Evolutionary conservation across 78 protist genomes (phyloP).

Genomic region (Dictyostelium intermedium): DNA sequence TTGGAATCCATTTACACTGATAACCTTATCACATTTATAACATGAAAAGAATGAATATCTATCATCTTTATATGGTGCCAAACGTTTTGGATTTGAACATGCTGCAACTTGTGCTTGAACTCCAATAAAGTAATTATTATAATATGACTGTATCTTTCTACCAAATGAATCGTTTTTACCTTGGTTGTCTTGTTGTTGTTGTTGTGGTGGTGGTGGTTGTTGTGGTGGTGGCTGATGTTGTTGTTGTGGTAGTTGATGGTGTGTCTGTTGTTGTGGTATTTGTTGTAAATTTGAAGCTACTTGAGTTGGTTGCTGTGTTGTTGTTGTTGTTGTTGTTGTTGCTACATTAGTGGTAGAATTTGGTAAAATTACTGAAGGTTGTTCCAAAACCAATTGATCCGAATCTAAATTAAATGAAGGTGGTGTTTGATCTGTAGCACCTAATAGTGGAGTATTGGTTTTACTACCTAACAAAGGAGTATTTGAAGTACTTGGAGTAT

Average conservation of each 20-base stretch:
- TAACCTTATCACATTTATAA: conserved; percentile 33
- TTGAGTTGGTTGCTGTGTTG: not conserved
- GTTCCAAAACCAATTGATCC: not conserved
- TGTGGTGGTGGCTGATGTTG: not conserved
- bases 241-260: not conserved
- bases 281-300: not conserved
- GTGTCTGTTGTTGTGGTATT: not conserved
- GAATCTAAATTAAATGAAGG: not conserved
- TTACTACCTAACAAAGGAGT: not conserved
- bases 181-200: not conserved
- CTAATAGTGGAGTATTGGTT: not conserved
- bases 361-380: no score
- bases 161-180: not conserved
- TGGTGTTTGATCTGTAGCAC: not conserved
- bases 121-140: conserved; percentile 3
- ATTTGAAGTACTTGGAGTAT: conserved; percentile 29
- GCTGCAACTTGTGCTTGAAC: conserved; percentile 40
- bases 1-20: conserved; percentile 57
- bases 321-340: not conserved
- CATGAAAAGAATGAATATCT: conserved; percentile 52
- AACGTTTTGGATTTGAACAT: conserved; percentile 35
- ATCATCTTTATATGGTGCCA: conserved; percentile 2
- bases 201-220: not conserved
- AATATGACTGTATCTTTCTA: conserved; percentile 23
- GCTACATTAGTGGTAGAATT: not conserved